phyloP scores from a whole-genome alignment of 805 yeast species.

The Candida pseudofarinosa region DNA sequence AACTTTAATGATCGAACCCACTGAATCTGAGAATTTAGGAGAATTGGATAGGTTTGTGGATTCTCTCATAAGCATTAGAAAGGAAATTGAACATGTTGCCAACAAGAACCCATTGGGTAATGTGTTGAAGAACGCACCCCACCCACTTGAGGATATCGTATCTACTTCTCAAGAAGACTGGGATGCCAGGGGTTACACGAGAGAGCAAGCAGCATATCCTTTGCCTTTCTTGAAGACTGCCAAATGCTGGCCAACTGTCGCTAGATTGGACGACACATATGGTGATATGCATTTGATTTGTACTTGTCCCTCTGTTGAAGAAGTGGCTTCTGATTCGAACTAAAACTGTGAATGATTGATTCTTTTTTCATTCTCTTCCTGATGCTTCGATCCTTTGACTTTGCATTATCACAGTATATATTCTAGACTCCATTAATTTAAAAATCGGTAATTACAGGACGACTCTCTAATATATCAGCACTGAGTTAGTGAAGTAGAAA shows the following conservation, averaged over 20 bases:
- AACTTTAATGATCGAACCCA: constrained; percentile 96
- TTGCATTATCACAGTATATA: too few relatives aligned
- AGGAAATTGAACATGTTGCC: constrained; percentile 73
- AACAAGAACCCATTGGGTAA: constrained; percentile 61
- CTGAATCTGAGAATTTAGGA: constrained; percentile 85
- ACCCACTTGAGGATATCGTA: constrained; percentile 75
- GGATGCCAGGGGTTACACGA: constrained; percentile 80
- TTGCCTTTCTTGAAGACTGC: constrained; percentile 63
- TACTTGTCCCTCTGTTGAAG: constrained; percentile 87
- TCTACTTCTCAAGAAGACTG: constrained; percentile 60
- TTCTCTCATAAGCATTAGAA: constrained; percentile 76
- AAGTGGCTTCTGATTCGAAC: constrained; percentile 43
- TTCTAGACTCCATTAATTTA: too few relatives aligned
- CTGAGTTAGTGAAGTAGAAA: too few relatives aligned
- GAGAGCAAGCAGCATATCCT: constrained; percentile 94
- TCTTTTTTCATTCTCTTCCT: too few relatives aligned
- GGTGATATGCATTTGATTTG: constrained; percentile 92
- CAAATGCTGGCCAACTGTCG: constrained; percentile 94
- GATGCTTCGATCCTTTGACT: too few relatives aligned
- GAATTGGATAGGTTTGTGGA: constrained; percentile 91
- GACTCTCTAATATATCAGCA: too few relatives aligned
- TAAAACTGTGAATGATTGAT: too few relatives aligned
- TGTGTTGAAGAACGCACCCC: constrained; percentile 88
- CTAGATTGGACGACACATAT: constrained; percentile 89
- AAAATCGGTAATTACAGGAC: too few relatives aligned